Evolutionary conservation across 257 asterid genomes (phyloP), one percentile per base, ranked within the genome.

Genomic region (Ilex asprella): DNA sequence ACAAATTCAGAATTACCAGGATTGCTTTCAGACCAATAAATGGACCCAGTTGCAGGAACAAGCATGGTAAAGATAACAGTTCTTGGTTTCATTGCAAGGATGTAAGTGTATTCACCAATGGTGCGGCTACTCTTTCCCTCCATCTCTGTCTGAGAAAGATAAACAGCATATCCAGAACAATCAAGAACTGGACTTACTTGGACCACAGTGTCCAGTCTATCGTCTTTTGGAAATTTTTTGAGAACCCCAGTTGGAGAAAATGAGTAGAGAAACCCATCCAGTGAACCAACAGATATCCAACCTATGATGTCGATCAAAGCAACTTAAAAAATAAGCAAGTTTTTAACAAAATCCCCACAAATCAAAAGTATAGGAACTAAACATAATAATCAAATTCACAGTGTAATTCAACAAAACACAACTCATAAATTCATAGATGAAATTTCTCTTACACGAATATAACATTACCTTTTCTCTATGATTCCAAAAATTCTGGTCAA

Each of bases 251-350:
- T 57, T 4, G 85, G 92, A 2, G 99, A 93, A 81, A 87, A 89
- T 4, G 96, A 93, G 65, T 93, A 93, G 30, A 93, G 83, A 70
- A 64, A 83, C 27, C 99, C 96, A 49, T 93, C 96, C 82, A 89
- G 69, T 8, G 99, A 93, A 41, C 99, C 97, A 59, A 81, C 72
- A 32, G 95, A 87, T 79, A 93, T 78, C 99, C 99, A 93, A 51
- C 99, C 96, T 93, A 83, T 64, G 56, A 63, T 74, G 73, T 65
- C 73, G 67, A 62, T 30, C 61, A 51, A 58, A 56, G 13, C 39
- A 56, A 9, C 41, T 3, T 2, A 67, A 52, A 31, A 65, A 62
- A 39, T 21, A 16, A 53, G 57, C 57, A 53, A 53, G 52, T 46
- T 10, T 46, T 14, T 2, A 46, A 46, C 52, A 11, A 46, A 46